Percentiles rank a stretch among this genome's conserved stretches.
Conservation (phyloP, 2,329 filamentous ascomycete genomes). For the Botrytis porri region DNA sequence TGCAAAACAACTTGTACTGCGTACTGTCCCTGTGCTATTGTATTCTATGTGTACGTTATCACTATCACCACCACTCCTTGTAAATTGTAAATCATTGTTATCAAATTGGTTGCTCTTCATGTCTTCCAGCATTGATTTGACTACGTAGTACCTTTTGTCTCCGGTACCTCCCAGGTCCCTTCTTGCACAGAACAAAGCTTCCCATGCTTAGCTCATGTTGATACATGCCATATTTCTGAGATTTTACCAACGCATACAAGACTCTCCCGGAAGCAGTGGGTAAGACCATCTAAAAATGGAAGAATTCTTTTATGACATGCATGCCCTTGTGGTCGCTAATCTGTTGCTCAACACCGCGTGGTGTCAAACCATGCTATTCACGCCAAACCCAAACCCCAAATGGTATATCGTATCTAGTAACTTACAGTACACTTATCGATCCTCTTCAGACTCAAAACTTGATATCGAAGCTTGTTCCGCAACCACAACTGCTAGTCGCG, state of each 20-base stretch:
- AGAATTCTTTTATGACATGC: background rate
- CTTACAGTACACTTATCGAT: background rate
- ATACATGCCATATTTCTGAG: no score
- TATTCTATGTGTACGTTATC: background rate
- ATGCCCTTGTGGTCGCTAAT: background rate
- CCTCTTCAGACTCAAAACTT: slow-evolving; percentile 50
- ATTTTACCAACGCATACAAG: background rate
- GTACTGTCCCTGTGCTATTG: background rate
- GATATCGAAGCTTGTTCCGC: slow-evolving; percentile 96
- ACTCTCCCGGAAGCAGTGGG: background rate
- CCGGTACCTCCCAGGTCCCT: background rate
- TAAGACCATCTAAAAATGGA: background rate
- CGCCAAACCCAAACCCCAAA: background rate
- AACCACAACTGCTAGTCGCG: slow-evolving; percentile 92
- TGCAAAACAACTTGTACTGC: background rate
- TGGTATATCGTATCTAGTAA: slow-evolving; percentile 7
- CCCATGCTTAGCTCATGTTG: background rate
- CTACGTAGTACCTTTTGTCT: background rate
- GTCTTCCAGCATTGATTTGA: background rate
- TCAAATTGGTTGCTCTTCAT: background rate
- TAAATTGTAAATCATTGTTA: background rate
- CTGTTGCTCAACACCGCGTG: background rate
- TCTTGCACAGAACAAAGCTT: background rate
- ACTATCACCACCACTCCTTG: rapidly evolving
- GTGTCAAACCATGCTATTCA: background rate